A percentile compares a stretch with the other conserved stretches of the same genome.
Conservation (phyloP, 2,329 filamentous ascomycete genomes). For the Fusarium nematophilum region DNA sequence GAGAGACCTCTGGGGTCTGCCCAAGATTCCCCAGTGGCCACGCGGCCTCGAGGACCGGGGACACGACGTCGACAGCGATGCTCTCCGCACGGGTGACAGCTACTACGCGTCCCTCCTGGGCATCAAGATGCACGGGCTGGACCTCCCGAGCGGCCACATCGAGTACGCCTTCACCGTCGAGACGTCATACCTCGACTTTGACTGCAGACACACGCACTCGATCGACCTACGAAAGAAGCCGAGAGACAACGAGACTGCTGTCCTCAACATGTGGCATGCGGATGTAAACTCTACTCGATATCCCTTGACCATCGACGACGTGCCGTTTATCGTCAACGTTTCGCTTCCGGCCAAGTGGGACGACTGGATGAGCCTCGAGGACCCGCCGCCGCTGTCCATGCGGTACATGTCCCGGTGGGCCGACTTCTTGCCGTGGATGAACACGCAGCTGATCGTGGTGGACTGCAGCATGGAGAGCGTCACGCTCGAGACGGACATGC, state of each 20-base stretch:
- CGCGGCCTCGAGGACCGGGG: not conserved
- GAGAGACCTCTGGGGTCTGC: slow-evolving; percentile 10
- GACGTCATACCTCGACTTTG: slow-evolving; percentile 17
- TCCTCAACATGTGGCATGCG: slow-evolving; percentile 2
- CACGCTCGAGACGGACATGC: slow-evolving; percentile 3
- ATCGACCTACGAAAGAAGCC: not conserved
- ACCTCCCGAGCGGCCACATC: not conserved
- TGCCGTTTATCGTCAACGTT: slow-evolving; percentile 3
- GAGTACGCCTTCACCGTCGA: slow-evolving; percentile 7
- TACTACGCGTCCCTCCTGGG: slow-evolving; percentile 13
- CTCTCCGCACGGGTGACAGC: not conserved
- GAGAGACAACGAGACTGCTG: not conserved
- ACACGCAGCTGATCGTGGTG: not conserved
- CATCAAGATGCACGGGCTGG: slow-evolving; percentile 6
- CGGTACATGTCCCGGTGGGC: slow-evolving; percentile 1
- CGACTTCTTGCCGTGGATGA: slow-evolving; percentile 1
- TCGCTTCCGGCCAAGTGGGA: not conserved
- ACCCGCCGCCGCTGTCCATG: not conserved
- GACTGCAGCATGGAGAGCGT: slow-evolving; percentile 1
- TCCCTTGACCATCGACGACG: not conserved
- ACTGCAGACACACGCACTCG: not conserved
- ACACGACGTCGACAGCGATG: not conserved
- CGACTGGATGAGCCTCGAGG: slow-evolving; percentile 2
- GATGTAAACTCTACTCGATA: slow-evolving; percentile 2
- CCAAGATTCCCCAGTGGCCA: slow-evolving; percentile 13